phyloP scores from a whole-genome alignment of 2,329 filamentous ascomycete genomes.

The Penicillium sp. region DNA sequence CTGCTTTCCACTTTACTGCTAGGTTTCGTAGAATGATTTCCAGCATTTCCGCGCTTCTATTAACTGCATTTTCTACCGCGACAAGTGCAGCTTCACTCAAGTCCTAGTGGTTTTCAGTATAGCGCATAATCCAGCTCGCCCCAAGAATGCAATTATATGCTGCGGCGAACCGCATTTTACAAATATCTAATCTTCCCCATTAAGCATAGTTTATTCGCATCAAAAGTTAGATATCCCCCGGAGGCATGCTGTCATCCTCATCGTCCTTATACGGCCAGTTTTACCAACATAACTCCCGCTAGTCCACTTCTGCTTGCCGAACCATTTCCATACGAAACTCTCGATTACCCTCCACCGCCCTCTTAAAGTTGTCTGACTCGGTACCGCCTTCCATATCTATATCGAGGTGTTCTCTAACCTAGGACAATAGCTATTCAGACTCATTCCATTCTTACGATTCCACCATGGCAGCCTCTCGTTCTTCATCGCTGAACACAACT shows the following conservation, averaged over 20 bases:
- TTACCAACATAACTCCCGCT: conserved; percentile 26
- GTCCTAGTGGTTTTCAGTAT: too few species aligned
- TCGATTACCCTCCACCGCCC: conserved; percentile 20
- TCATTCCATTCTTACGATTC: conserved; percentile 31
- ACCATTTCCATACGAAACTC: conserved; percentile 27
- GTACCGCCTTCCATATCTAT: conserved; percentile 30
- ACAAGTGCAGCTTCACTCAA: too few species aligned
- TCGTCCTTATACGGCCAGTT: conserved; percentile 33
- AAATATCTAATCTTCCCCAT: too few species aligned
- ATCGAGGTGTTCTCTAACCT: conserved; percentile 21
- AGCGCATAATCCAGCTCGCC: too few species aligned
- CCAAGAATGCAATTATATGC: too few species aligned
- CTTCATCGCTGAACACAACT: conserved; percentile 23
- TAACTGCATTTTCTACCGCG: too few species aligned
- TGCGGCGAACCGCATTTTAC: too few species aligned
- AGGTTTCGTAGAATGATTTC: too few species aligned
- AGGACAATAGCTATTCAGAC: conserved; percentile 24
- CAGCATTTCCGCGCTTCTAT: too few species aligned
- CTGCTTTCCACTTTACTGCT: too few species aligned
- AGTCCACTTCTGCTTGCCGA: conserved; percentile 18
- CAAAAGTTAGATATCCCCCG: conserved; percentile 5
- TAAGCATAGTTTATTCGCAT: not conserved
- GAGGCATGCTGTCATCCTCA: conserved; percentile 20
- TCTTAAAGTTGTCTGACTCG: conserved; percentile 27
- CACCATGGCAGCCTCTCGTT: conserved; percentile 21